phyloP scores from a whole-genome alignment of 2,329 filamentous ascomycete genomes.

The Alternaria triticimaculans region DNA sequence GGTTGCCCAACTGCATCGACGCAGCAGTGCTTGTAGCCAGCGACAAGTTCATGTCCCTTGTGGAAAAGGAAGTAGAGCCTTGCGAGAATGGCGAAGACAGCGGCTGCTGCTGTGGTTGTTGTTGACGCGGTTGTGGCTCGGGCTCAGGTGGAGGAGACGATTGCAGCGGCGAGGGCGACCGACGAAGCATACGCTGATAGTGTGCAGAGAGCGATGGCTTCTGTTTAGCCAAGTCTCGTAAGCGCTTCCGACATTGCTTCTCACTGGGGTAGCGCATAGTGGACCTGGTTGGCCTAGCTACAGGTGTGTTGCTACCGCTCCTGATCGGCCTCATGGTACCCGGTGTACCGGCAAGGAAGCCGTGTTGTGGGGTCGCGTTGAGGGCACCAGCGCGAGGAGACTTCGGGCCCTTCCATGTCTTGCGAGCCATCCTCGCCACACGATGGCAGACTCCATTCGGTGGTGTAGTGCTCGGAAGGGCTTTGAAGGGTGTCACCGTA shows the following conservation, averaged over 20 bases:
- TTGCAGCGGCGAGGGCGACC: constrained; percentile 66
- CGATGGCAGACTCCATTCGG: constrained; percentile 69
- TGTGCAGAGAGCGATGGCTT: constrained; percentile 69
- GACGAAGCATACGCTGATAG: constrained; percentile 67
- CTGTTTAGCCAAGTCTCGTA: constrained; percentile 66
- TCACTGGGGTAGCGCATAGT: constrained; percentile 63
- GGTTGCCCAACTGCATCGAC: constrained; percentile 59
- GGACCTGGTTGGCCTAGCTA: constrained; percentile 46
- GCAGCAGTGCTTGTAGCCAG: constrained; percentile 59
- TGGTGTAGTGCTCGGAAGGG: constrained; percentile 67
- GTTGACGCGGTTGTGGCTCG: constrained; percentile 34
- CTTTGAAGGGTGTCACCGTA: constrained; percentile 71
- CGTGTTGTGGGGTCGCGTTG: constrained; percentile 24
- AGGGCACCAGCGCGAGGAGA: constrained; percentile 34
- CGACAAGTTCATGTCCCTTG: constrained; percentile 59
- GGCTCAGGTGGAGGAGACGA: constrained; percentile 46
- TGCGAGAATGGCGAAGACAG: constrained; percentile 48
- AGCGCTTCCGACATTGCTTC: constrained; percentile 63
- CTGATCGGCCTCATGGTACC: constrained; percentile 52
- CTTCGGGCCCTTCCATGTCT: constrained; percentile 63
- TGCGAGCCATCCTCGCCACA: constrained; percentile 66
- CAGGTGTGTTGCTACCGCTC: constrained; percentile 58
- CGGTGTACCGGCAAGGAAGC: constrained; percentile 48
- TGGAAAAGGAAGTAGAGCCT: constrained; percentile 49
- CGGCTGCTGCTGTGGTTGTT: constrained; percentile 37